phyloP scores from a whole-genome alignment of 2,329 filamentous ascomycete species.

The Claviceps sp. region DNA sequence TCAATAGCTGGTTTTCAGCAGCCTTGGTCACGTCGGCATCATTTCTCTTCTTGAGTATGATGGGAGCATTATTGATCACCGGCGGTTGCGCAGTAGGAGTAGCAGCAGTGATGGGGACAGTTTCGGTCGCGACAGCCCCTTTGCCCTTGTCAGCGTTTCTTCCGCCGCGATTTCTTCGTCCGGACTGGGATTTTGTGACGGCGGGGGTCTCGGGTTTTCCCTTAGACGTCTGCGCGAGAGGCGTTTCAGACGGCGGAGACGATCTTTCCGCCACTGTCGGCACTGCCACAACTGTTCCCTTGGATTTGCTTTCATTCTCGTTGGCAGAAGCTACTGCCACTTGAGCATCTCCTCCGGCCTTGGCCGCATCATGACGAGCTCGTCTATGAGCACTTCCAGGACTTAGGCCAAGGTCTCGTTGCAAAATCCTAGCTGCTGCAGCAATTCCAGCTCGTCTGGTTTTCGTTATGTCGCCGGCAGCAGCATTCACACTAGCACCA shows the following conservation, averaged over 20 bases:
- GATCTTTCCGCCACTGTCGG: neutral
- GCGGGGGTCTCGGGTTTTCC: conserved; percentile 10
- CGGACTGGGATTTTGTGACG: conserved; percentile 14
- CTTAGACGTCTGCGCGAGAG: conserved; percentile 10
- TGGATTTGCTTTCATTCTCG: conserved; percentile 11
- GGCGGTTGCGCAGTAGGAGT: conserved; percentile 11
- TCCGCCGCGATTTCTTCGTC: conserved; percentile 20
- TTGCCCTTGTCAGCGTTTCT: conserved; percentile 28
- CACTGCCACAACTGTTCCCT: conserved; percentile 10
- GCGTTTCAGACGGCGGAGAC: conserved; percentile 7
- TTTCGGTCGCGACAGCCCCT: conserved; percentile 13
- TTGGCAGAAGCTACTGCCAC: conserved; percentile 18
- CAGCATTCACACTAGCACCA: conserved; percentile 21
- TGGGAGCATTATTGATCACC: conserved; percentile 20
- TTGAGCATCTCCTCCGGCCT: conserved; percentile 37
- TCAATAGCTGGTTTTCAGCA: conserved; percentile 5
- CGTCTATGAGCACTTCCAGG: conserved; percentile 49
- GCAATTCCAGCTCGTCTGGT: conserved; percentile 47
- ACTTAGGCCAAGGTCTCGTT: conserved; percentile 52
- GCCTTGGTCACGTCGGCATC: conserved; percentile 14
- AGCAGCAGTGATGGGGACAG: conserved; percentile 8
- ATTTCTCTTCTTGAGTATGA: conserved; percentile 30
- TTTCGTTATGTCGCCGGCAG: conserved; percentile 23
- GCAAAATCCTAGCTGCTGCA: conserved; percentile 49
- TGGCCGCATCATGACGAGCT: conserved; percentile 44